A percentile compares a stretch with the other conserved stretches of the same genome.
Conservation (phyloP, 768 basidiomycete species). For the Mycena rebaudengoi region DNA sequence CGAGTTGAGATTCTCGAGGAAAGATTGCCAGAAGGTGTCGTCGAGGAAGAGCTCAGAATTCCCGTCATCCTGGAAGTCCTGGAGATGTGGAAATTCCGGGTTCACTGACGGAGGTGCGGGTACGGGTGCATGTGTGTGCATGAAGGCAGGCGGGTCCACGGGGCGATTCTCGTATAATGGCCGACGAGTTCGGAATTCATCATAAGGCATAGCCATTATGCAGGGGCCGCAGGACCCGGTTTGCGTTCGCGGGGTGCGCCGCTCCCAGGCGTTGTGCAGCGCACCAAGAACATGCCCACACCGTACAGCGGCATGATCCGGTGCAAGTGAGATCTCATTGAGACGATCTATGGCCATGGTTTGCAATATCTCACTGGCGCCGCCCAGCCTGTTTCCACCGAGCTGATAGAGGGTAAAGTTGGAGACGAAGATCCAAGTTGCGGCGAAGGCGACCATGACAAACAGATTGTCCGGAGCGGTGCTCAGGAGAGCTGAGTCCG, state of each 20-base stretch:
- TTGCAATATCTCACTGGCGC: conserved; percentile 48
- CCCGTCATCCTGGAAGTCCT: neutral
- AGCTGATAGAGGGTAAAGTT: conserved; percentile 52
- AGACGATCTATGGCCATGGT: conserved; percentile 44
- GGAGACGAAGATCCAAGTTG: conserved; percentile 50
- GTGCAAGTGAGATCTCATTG: conserved; percentile 42
- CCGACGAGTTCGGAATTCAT: neutral
- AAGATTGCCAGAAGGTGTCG: conserved; percentile 52
- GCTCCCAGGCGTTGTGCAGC: conserved; percentile 34
- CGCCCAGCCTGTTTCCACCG: conserved; percentile 41
- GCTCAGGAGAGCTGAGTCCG: conserved; percentile 45
- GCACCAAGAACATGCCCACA: conserved; percentile 52
- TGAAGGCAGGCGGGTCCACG: too few species aligned
- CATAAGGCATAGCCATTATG: conserved; percentile 5
- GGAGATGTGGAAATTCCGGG: neutral
- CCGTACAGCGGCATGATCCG: conserved; percentile 50
- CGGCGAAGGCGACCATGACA: conserved; percentile 51
- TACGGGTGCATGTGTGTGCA: too few species aligned
- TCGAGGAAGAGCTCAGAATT: conserved; percentile 50
- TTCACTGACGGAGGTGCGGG: neutral
- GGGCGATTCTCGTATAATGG: too few species aligned
- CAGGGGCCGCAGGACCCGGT: neutral
- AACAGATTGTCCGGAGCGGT: conserved; percentile 53
- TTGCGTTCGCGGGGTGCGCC: neutral
- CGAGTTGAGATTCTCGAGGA: conserved; percentile 43